These are phyloP conservation scores for Plasmodium gonderi DNA, from an alignment of 169 alveolate genomes.

Conservation along the genomic window DNA sequence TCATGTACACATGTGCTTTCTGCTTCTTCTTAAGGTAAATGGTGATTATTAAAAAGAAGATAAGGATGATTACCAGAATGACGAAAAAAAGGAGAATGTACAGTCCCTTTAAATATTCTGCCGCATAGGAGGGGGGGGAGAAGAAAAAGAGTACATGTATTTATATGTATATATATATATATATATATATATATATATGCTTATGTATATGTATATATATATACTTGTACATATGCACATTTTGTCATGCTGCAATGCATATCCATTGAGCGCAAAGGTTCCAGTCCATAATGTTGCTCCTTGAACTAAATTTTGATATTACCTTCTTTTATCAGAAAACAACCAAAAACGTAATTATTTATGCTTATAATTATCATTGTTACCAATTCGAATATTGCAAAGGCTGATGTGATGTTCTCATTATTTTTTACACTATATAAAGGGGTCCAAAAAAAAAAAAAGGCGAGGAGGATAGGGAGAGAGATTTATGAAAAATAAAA, in stretches of 20 bases:
- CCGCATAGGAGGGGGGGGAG: neutral
- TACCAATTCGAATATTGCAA: conserved; percentile 69
- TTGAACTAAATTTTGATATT: neutral
- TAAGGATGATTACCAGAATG: conserved; percentile 43
- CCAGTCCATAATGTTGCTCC: neutral
- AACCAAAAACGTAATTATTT: conserved; percentile 68
- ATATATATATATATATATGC: neutral
- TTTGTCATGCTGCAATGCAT: no score
- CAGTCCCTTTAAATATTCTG: conserved; percentile 65
- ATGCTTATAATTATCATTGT: conserved; percentile 60
- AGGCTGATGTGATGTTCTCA: conserved; percentile 63
- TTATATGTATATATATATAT: neutral
- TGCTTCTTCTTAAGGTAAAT: conserved; percentile 25
- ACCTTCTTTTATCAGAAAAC: conserved; percentile 54
- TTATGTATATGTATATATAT: neutral
- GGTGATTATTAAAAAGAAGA: conserved; percentile 24
- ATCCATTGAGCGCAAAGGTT: neutral
- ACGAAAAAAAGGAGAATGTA: conserved; percentile 42
- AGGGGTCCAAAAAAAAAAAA: neutral
- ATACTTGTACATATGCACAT: no score
- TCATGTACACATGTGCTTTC: neutral
- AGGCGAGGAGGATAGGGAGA: neutral
- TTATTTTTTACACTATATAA: conserved; percentile 56
- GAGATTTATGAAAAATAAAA: neutral
- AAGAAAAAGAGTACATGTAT: neutral